These are phyloP conservation scores for Starmerella lactis-condensi DNA, from an alignment of 805 yeast species.

Conservation along the genomic window DNA sequence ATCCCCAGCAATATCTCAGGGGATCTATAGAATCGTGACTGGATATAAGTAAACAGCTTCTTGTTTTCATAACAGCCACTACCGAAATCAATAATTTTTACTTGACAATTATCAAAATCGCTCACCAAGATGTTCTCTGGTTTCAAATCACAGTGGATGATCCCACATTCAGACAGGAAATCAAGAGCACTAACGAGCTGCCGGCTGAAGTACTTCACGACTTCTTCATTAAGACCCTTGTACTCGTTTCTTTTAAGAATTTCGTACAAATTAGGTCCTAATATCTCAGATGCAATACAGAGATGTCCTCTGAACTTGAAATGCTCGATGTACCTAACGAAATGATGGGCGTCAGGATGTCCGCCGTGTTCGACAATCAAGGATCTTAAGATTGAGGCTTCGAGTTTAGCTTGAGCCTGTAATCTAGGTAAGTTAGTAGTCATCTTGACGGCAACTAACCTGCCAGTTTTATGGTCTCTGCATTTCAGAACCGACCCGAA, in stretches of 20 bases:
- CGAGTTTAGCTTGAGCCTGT: constrained; percentile 61
- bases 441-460: constrained; percentile 53
- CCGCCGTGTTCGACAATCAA: constrained; percentile 23
- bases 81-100: constrained; percentile 72
- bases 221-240: constrained; percentile 21
- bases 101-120: constrained; percentile 27
- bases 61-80: constrained; percentile 35
- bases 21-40: constrained; percentile 88
- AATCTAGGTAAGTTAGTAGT: constrained; percentile 56
- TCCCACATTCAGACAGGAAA: constrained; percentile 36
- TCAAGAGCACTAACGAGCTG: constrained; percentile 43
- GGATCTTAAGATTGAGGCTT: constrained; percentile 45
- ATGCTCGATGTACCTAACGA: constrained; percentile 45
- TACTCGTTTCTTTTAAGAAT: constrained; percentile 23
- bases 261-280: constrained; percentile 52
- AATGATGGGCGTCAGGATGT: constrained; percentile 20
- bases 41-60: constrained; percentile 86
- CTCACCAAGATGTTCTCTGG: constrained; percentile 63
- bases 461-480: constrained; percentile 42
- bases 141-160: constrained; percentile 72
- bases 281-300: constrained; percentile 59
- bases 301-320: constrained; percentile 67
- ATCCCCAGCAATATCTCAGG: constrained; percentile 91
- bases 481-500: constrained; percentile 65
- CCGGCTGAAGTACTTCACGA: constrained; percentile 28